Base-by-base conservation (phyloP, 208 protist genomes). In the Leishmania braziliensis region DNA sequence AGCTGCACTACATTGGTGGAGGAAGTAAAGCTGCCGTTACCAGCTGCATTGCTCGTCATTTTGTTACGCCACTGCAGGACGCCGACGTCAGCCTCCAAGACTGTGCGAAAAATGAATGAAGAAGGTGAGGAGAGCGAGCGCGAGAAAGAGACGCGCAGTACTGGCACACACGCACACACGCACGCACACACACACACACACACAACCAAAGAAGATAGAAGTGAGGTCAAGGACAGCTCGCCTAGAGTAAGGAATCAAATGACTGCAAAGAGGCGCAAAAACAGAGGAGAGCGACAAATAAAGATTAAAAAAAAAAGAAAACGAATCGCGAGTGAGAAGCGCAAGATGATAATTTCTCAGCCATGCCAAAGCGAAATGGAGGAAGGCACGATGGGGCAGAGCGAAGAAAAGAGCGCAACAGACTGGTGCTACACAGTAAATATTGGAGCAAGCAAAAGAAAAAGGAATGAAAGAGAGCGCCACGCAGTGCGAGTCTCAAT, bases 1-100 rank as follows among this genome's bases (percentile, higher is more conserved):
- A 97, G 88, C 80, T 95, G 89, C 23, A 97, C 90, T 33, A 82
- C 82, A 56, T 85, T 88, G 14, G 85, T n/a, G 26, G 86, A 85
- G 10, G 83, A 87, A 69, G 72, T 78, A 65, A 89, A 91, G 73
- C 86, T 91, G 71, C 79, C 83, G 77, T 91, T 86, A 26, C 54
- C 82, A 29, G 36, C 65, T 14, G 70, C 72, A 54, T 85, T 85
- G 54, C 71, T 43, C 26, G 82, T 54, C 82, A 85, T 85, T 16
- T 3, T 53, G 2, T 20, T 9, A 75, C 18, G 8, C 18, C 68
- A n/a, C 63, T 26, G 46, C 69, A 54, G 46, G 23, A 6, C 69
- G 23, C 6, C 69, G 69, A n/a, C 23, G 48, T 6, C 39, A 51
- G 26, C 46, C 46, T 9, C 46, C 26, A 33, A 26, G 69, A 36